Conservation (phyloP, 2,329 filamentous ascomycete genomes). For the Harringtonia lauricola region DNA sequence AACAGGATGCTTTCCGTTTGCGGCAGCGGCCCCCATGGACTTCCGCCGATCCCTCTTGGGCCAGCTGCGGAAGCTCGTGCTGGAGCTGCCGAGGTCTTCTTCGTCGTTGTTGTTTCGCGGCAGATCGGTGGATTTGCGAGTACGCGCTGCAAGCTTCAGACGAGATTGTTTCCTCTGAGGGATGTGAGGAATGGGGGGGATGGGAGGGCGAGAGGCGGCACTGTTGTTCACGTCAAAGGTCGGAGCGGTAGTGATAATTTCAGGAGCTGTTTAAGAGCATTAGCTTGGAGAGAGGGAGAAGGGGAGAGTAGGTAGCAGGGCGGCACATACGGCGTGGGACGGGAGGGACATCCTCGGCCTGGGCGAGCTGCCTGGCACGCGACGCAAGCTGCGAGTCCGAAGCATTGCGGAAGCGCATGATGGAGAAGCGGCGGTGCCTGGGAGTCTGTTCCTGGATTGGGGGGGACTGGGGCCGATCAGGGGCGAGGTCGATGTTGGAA, state of each 20-base stretch:
- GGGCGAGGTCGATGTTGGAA: conserved; percentile 13
- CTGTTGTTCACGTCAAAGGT: conserved; percentile 48
- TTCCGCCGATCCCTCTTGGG: conserved; percentile 30
- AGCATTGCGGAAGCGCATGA: conserved; percentile 81
- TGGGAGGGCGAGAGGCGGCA: too few species aligned
- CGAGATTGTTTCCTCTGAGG: conserved; percentile 45
- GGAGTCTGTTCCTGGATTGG: conserved; percentile 42
- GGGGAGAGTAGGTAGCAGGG: neutral
- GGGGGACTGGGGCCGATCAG: conserved; percentile 32
- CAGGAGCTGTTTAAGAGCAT: conserved; percentile 35
- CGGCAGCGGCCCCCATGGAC: conserved; percentile 24
- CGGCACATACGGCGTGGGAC: conserved; percentile 43
- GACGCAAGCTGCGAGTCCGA: conserved; percentile 82
- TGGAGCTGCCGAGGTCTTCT: conserved; percentile 11
- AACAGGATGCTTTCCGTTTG: conserved; percentile 25
- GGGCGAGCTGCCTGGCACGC: conserved; percentile 56
- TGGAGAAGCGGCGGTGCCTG: conserved; percentile 51
- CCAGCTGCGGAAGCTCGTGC: conserved; percentile 12
- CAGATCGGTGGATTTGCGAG: conserved; percentile 41
- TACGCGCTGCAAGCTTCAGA: conserved; percentile 39
- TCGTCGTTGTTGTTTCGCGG: conserved; percentile 24
- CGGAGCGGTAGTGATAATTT: conserved; percentile 87
- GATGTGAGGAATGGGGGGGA: too few species aligned
- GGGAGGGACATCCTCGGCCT: conserved; percentile 41
- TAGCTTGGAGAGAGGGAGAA: conserved; percentile 11